A percentile compares a stretch with the other conserved stretches of the same genome.
Evolutionary conservation across 1,284 basidiomycete genomes (phyloP).

Genomic region (Fomitopsis pinicola): DNA sequence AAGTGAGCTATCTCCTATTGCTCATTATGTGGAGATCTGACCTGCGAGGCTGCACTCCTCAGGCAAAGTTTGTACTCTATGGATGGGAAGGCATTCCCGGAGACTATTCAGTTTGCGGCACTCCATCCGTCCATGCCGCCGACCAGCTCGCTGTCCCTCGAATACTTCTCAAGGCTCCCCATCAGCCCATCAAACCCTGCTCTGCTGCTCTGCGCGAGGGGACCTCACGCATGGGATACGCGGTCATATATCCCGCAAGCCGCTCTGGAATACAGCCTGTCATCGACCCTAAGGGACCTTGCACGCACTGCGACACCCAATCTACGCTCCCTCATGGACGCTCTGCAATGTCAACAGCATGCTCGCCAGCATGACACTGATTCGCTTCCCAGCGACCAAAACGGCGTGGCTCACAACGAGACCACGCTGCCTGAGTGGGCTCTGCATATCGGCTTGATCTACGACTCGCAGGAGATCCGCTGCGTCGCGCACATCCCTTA

Average conservation of each 20-base stretch:
- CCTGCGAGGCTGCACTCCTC: not conserved
- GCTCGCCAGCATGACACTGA: not conserved
- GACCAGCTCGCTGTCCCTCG: not conserved
- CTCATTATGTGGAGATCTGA: not conserved
- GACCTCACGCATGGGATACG: not conserved
- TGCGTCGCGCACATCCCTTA: slow-evolving; percentile 1
- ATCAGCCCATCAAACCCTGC: not conserved
- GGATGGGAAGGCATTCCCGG: not conserved
- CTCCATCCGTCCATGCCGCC: not conserved
- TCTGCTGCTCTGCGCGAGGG: not conserved
- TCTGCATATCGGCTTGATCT: not conserved
- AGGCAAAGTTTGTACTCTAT: not conserved
- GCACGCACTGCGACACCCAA: not conserved
- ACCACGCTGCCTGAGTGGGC: not conserved
- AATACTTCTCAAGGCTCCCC: not conserved
- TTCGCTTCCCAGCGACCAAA: not conserved
- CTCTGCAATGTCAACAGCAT: not conserved
- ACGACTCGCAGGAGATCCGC: not conserved
- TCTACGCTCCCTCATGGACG: not conserved
- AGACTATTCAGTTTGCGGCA: not conserved
- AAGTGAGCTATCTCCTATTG: not conserved
- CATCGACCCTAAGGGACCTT: not conserved
- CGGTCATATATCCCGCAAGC: no score
- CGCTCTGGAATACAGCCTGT: no score
- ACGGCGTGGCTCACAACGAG: not conserved